Conservation (phyloP, 768 basidiomycete genomes). For the Neoboletus subvelutipes region DNA sequence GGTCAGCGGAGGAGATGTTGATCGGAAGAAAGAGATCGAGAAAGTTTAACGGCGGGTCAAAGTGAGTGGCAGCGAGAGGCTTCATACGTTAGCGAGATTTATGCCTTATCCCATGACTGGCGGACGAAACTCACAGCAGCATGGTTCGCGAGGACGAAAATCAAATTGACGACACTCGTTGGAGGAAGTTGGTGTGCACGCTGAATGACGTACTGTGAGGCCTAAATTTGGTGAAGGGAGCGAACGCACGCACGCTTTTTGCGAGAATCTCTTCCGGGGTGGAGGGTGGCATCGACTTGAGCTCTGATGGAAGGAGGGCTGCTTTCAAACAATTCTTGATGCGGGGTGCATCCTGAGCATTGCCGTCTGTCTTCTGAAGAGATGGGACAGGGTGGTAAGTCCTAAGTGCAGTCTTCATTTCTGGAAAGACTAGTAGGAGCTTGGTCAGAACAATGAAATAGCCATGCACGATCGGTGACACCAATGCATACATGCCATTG, state of each 20-base stretch:
- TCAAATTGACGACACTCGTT: constrained; percentile 82
- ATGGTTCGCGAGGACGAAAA: constrained; percentile 81
- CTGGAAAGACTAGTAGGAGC: constrained; percentile 69
- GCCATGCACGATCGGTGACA: constrained; percentile 7
- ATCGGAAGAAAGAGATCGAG: constrained; percentile 84
- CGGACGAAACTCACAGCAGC: constrained; percentile 54
- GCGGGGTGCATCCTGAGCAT: constrained; percentile 87
- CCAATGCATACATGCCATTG: constrained; percentile 71
- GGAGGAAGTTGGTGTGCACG: constrained; percentile 64
- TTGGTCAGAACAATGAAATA: constrained; percentile 20
- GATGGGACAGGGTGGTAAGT: constrained; percentile 90
- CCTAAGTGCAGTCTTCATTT: constrained; percentile 88
- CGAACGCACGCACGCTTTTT: constrained; percentile 51
- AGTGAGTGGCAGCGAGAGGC: constrained; percentile 67
- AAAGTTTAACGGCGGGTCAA: constrained; percentile 72
- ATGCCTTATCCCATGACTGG: constrained; percentile 1
- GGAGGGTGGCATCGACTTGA: constrained; percentile 62
- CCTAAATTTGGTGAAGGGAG: constrained; percentile 1
- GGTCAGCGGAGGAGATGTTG: constrained; percentile 65
- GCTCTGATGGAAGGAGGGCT: constrained; percentile 68
- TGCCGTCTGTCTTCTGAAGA: constrained; percentile 83
- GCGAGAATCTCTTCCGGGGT: constrained; percentile 73
- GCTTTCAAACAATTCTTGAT: constrained; percentile 91
- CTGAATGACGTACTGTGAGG: constrained; percentile 33
- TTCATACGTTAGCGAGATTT: constrained; percentile 25